A percentile compares a stretch with the other conserved stretches of the same genome.
Conservation (phyloP, 1,284 basidiomycete species). For the Tylopilus sp. region DNA sequence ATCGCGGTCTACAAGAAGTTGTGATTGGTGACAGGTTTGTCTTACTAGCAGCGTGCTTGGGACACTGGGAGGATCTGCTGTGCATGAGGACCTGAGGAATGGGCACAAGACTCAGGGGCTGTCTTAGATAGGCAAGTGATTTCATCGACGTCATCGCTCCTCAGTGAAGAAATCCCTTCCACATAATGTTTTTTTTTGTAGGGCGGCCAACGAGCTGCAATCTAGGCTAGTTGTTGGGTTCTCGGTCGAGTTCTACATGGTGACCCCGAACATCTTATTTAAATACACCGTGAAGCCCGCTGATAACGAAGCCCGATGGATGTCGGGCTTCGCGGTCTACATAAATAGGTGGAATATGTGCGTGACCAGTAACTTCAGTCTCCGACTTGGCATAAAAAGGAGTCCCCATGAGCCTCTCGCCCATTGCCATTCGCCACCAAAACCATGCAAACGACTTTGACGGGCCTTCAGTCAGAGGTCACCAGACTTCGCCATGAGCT, state of each 20-base stretch:
- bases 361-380: too few relatives aligned
- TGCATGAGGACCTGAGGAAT: slow-evolving; percentile 21
- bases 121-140: neutral
- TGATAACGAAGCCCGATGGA: too few relatives aligned
- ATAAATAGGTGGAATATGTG: too few relatives aligned
- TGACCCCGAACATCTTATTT: too few relatives aligned
- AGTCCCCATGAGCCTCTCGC: neutral
- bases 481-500: slow-evolving; percentile 52
- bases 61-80: slow-evolving; percentile 19
- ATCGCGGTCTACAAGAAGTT: slow-evolving; percentile 25
- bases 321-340: too few relatives aligned
- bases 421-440: neutral
- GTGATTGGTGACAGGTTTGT: slow-evolving; percentile 14
- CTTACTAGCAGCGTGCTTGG: too few relatives aligned
- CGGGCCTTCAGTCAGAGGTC: slow-evolving; percentile 48
- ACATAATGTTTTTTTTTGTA: too few relatives aligned
- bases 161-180: neutral
- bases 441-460: slow-evolving; percentile 17
- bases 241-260: too few relatives aligned
- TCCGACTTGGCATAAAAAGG: too few relatives aligned
- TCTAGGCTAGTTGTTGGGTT: too few relatives aligned
- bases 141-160: neutral
- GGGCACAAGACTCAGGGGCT: slow-evolving; percentile 8
- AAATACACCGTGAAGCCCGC: too few relatives aligned
- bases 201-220: too few relatives aligned